Evolutionary conservation across 139 green algal species (phyloP).

Genomic region (Marvania coccoides): DNA sequence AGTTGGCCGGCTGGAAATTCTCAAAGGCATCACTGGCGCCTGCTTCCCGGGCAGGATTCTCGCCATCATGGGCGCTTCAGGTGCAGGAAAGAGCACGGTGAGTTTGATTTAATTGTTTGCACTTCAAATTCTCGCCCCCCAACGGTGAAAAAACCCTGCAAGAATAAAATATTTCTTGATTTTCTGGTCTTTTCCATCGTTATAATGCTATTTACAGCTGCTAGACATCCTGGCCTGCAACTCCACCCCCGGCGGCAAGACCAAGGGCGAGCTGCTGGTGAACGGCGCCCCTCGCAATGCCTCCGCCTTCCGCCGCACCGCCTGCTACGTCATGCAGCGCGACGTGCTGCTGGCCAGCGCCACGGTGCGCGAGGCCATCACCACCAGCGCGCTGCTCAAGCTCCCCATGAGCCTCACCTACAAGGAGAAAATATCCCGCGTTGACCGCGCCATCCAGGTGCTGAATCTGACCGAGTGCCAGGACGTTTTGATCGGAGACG

Average conservation of each 20-base stretch:
- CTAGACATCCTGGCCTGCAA: conserved; percentile 55
- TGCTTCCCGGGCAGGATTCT: conserved; percentile 27
- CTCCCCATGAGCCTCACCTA: conserved; percentile 34
- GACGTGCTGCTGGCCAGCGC: conserved; percentile 52
- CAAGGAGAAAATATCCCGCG: conserved; percentile 30
- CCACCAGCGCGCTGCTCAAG: conserved; percentile 50
- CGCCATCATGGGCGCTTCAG: conserved; percentile 54
- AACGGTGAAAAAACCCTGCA: too few relatives aligned
- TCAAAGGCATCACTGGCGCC: conserved; percentile 29
- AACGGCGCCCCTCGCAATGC: conserved; percentile 24
- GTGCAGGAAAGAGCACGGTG: conserved; percentile 66
- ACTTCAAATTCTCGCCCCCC: too few relatives aligned
- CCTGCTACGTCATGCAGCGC: conserved; percentile 54
- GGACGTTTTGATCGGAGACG: conserved; percentile 58
- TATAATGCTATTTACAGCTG: conserved; percentile 23
- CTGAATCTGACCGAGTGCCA: conserved; percentile 45
- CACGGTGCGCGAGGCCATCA: conserved; percentile 55
- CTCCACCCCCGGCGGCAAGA: background rate
- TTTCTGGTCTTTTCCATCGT: background rate
- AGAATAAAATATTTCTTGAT: background rate
- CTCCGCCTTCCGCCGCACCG: conserved; percentile 8
- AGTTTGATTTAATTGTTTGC: too few relatives aligned
- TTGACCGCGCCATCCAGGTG: conserved; percentile 50
- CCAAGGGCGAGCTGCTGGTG: conserved; percentile 39
- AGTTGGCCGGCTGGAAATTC: conserved; percentile 29